A percentile compares a stretch with the other conserved stretches of the same genome.
Conservation (phyloP, 148 eudicot species). For the Nepenthes gracilis region DNA sequence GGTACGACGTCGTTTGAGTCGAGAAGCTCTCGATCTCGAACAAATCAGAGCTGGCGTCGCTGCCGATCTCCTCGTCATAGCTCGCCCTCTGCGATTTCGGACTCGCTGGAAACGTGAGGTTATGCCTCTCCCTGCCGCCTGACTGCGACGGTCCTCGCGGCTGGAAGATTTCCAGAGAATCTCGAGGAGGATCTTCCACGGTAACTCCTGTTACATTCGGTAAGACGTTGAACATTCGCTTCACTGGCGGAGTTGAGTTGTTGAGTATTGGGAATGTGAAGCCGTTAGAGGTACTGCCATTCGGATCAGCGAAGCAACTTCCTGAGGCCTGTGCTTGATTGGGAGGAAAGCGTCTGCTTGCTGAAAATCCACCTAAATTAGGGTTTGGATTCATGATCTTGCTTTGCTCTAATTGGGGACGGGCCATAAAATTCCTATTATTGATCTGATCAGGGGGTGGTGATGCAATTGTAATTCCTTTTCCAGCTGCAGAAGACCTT, state of each 20-base stretch:
- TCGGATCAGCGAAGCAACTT: slow-evolving; percentile 16
- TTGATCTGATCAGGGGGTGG: neutral
- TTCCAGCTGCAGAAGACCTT: slow-evolving; percentile 3
- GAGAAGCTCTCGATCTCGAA: slow-evolving; percentile 80
- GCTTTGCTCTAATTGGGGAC: slow-evolving; percentile 3
- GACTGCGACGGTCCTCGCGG: slow-evolving; percentile 20
- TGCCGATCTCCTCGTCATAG: slow-evolving; percentile 56
- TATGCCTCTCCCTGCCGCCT: slow-evolving; percentile 4
- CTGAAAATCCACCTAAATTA: neutral
- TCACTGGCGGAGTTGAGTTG: slow-evolving; percentile 14
- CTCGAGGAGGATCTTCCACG: slow-evolving; percentile 46
- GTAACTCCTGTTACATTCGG: neutral
- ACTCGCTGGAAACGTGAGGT: slow-evolving; percentile 15
- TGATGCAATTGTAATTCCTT: neutral
- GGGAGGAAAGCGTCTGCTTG: neutral
- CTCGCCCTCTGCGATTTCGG: slow-evolving; percentile 33
- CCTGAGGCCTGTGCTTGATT: slow-evolving; percentile 6
- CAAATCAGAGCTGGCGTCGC: slow-evolving; percentile 83
- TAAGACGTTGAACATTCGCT: slow-evolving; percentile 17
- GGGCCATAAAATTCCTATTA: neutral
- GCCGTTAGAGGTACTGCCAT: slow-evolving; percentile 14
- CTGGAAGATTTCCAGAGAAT: slow-evolving; percentile 63
- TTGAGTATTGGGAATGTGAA: slow-evolving; percentile 69
- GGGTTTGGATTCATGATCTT: slow-evolving; percentile 1
- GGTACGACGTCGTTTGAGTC: slow-evolving; percentile 25